phyloP scores from a whole-genome alignment of 2,329 filamentous ascomycete species.

The Thelonectria olida region DNA sequence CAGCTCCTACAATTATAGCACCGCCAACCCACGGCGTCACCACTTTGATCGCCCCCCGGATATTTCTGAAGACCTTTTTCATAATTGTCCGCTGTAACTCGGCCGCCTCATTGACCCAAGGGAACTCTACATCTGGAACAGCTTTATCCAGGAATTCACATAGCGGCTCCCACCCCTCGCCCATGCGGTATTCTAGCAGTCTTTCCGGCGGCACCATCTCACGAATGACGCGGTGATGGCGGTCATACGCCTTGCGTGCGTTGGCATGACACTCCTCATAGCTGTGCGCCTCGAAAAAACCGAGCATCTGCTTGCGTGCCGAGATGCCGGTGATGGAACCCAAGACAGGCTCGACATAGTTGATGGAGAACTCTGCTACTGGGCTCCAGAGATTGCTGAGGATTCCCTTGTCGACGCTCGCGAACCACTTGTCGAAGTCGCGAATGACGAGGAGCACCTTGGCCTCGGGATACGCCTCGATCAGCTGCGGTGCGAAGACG shows the following conservation, averaged over 20 bases:
- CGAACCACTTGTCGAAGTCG: slow-evolving; percentile 40
- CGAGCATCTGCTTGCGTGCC: slow-evolving; percentile 40
- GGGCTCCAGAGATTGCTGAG: slow-evolving; percentile 37
- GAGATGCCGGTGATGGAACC: slow-evolving; percentile 40
- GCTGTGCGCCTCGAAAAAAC: slow-evolving; percentile 37
- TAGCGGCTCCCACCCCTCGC: slow-evolving; percentile 48
- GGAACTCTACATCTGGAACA: slow-evolving; percentile 44
- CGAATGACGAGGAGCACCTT: slow-evolving; percentile 42
- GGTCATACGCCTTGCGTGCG: slow-evolving; percentile 37
- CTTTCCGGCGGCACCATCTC: slow-evolving; percentile 37
- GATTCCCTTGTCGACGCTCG: slow-evolving; percentile 42
- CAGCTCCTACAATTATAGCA: slow-evolving; percentile 15
- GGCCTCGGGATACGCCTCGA: slow-evolving; percentile 41
- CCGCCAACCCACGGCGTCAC: slow-evolving; percentile 31
- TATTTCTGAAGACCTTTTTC: slow-evolving; percentile 19
- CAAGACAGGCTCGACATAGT: slow-evolving; percentile 42
- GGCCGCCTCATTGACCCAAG: slow-evolving; percentile 43
- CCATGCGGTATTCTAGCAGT: slow-evolving; percentile 45
- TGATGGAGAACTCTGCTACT: slow-evolving; percentile 26
- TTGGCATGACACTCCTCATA: slow-evolving; percentile 35
- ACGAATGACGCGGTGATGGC: slow-evolving; percentile 41
- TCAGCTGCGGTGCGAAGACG: slow-evolving; percentile 36
- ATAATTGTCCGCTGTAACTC: slow-evolving; percentile 24
- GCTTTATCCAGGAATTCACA: slow-evolving; percentile 47
- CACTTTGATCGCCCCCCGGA: slow-evolving; percentile 7